Conservation (phyloP, 129 eudicot species). For the Heracleum sosnowskyi region DNA sequence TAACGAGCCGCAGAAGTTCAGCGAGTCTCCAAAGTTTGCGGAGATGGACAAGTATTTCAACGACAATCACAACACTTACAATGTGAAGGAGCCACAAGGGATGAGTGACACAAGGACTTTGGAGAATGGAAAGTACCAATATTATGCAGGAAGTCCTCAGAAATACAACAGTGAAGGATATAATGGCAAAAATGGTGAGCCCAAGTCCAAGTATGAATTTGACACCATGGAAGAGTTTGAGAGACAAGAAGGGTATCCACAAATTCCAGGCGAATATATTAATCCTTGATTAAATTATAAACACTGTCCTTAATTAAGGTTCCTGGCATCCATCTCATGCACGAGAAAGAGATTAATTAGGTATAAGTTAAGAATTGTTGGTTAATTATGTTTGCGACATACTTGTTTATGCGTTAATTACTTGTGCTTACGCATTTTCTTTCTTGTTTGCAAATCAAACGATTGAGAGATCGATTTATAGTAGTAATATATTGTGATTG, state of each 20-base stretch:
- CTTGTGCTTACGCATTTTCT: neutral
- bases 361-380: neutral
- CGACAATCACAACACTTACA: conserved; percentile 9
- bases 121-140: conserved; percentile 46
- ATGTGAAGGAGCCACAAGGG: conserved; percentile 33
- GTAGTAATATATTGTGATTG: neutral
- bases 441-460: neutral
- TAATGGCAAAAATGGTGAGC: conserved; percentile 22
- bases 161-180: conserved; percentile 24
- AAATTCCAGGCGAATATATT: neutral
- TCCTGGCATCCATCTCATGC: neutral
- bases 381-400: neutral
- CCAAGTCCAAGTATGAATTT: conserved; percentile 41
- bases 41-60: conserved; percentile 7
- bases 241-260: conserved; percentile 43
- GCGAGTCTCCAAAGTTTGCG: neutral
- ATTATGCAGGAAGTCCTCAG: conserved; percentile 8
- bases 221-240: conserved; percentile 75
- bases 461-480: neutral
- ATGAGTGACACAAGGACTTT: conserved; percentile 56
- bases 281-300: conserved; percentile 5
- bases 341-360: neutral
- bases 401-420: neutral
- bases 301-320: neutral
- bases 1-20: neutral